phyloP scores from a whole-genome alignment of 139 green algal species.

The Dunaliella sp. region DNA sequence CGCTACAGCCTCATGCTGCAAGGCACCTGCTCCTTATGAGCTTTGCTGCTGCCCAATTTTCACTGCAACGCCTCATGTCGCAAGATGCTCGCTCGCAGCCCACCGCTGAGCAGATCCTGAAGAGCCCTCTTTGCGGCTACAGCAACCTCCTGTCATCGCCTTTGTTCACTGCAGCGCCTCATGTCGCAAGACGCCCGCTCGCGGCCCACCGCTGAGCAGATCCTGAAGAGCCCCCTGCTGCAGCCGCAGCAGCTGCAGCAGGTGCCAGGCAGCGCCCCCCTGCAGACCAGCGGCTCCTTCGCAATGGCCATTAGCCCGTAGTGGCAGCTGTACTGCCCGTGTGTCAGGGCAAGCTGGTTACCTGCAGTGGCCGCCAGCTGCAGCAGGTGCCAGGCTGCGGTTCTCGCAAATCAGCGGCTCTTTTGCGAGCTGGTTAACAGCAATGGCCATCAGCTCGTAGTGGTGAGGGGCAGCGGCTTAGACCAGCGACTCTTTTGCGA shows the following conservation, averaged over 20 bases:
- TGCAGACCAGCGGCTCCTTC: background rate
- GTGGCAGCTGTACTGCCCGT: too few relatives aligned
- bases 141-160: background rate
- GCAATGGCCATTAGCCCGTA: background rate
- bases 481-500: background rate
- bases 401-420: too few relatives aligned
- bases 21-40: too few relatives aligned
- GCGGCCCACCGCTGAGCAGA: conserved; percentile 49
- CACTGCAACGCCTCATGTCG: conserved; percentile 51
- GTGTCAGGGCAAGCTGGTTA: too few relatives aligned
- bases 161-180: conserved; percentile 38
- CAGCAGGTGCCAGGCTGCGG: too few relatives aligned
- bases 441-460: too few relatives aligned
- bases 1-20: too few relatives aligned
- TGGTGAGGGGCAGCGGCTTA: too few relatives aligned
- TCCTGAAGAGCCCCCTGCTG: conserved; percentile 26
- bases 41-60: too few relatives aligned
- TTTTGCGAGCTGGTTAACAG: too few relatives aligned
- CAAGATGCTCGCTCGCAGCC: conserved; percentile 58
- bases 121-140: too few relatives aligned
- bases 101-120: conserved; percentile 39
- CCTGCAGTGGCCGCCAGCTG: too few relatives aligned
- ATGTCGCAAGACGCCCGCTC: conserved; percentile 56
- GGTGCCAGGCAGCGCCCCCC: background rate
- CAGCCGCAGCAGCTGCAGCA: background rate